Evolutionary conservation across 192 early-diverging fungal genomes (phyloP).

Genomic region (Lobosporangium transversale): DNA sequence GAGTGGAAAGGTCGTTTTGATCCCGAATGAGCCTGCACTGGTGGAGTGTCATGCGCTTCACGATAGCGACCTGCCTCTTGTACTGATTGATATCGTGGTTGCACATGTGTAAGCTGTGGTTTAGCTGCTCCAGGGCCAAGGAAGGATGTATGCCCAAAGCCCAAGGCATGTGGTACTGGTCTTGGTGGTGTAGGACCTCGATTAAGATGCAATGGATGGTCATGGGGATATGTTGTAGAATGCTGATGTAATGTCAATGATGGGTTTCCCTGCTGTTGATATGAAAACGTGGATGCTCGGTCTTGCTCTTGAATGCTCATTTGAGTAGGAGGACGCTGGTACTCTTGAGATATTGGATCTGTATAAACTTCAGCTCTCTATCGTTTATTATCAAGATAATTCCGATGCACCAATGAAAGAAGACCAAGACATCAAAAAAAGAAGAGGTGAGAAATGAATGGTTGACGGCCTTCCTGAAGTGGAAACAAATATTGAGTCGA

Average conservation of each 20-base stretch:
- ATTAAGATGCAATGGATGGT: background rate
- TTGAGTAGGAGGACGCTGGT: slow-evolving; percentile 8
- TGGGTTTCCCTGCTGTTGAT: background rate
- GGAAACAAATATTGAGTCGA: no score
- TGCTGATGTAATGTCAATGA: background rate
- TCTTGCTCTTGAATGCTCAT: slow-evolving; percentile 9
- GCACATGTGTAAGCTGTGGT: background rate
- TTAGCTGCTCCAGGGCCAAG: slow-evolving; percentile 5
- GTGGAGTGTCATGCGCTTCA: slow-evolving; percentile 8
- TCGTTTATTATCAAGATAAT: background rate
- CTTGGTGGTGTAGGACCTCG: background rate
- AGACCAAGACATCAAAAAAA: no score
- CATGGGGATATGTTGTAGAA: no score
- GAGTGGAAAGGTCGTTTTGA: slow-evolving; percentile 1
- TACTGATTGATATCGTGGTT: background rate
- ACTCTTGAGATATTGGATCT: slow-evolving; percentile 4
- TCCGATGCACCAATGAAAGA: no score
- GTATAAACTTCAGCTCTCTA: slow-evolving; percentile 16
- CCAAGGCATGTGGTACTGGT: background rate
- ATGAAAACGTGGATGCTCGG: slow-evolving; percentile 4
- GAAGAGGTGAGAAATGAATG: no score
- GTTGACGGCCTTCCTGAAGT: no score
- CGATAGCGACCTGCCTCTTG: slow-evolving; percentile 2
- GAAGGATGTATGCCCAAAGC: slow-evolving; percentile 8
- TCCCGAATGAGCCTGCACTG: background rate